phyloP scores from a whole-genome alignment of 2,329 filamentous ascomycete species.

The Furcasterigmium furcatum region DNA sequence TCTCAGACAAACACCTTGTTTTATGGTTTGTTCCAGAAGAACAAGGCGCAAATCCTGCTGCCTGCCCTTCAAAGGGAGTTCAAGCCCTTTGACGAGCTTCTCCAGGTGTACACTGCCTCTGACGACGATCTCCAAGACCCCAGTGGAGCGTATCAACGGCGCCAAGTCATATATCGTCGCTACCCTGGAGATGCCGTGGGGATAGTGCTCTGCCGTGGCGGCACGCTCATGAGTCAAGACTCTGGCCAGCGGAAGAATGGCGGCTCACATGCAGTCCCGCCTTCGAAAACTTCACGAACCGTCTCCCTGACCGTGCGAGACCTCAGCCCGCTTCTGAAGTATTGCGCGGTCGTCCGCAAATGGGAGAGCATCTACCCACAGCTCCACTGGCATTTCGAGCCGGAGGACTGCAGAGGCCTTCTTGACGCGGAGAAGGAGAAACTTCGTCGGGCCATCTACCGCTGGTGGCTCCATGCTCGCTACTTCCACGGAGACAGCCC shows the following conservation, averaged over 20 bases:
- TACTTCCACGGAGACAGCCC: conserved; percentile 46
- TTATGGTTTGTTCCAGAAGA: conserved; percentile 33
- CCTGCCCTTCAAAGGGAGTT: conserved; percentile 38
- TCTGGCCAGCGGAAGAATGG: not conserved
- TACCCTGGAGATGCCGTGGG: conserved; percentile 25
- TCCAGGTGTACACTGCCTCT: conserved; percentile 42
- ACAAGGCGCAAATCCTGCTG: conserved; percentile 38
- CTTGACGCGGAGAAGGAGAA: conserved; percentile 37
- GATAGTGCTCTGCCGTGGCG: conserved; percentile 11
- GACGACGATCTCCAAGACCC: conserved; percentile 27
- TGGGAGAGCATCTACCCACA: conserved; percentile 38
- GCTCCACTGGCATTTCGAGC: conserved; percentile 42
- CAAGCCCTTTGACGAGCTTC: conserved; percentile 40
- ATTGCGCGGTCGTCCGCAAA: conserved; percentile 29
- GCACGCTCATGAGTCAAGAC: not conserved
- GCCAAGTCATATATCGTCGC: conserved; percentile 33
- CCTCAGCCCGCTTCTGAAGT: conserved; percentile 25
- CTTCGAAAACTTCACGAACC: conserved; percentile 10
- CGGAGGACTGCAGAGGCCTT: conserved; percentile 41
- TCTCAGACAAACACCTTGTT: conserved; percentile 33
- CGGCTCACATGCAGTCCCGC: conserved; percentile 1
- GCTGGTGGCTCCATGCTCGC: conserved; percentile 52
- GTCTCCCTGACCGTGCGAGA: conserved; percentile 27
- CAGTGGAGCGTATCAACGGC: conserved; percentile 31
- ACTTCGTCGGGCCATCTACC: conserved; percentile 46